Conservation (phyloP, 495 filamentous ascomycete genomes). For the Eremomyces bilateralis region DNA sequence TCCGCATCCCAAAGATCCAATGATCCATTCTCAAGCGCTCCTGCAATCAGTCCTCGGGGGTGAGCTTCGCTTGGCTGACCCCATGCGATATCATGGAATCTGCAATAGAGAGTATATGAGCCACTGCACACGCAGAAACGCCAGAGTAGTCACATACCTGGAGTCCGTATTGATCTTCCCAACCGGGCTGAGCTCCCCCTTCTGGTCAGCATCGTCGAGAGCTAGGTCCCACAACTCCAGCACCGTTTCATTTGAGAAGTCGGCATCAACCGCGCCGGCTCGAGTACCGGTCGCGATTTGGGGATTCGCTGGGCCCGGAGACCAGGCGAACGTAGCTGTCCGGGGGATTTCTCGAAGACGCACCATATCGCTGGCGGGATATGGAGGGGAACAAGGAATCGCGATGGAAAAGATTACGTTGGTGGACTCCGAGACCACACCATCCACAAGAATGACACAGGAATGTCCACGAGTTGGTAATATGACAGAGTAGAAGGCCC, state of each 20-base stretch:
- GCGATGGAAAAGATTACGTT: too few relatives aligned
- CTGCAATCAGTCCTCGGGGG: conserved; percentile 72
- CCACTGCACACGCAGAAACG: too few relatives aligned
- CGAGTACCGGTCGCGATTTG: conserved; percentile 87
- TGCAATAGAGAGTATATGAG: too few relatives aligned
- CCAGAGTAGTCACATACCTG: conserved; percentile 47
- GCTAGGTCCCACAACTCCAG: conserved; percentile 90
- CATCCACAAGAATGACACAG: too few relatives aligned
- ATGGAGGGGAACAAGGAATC: too few relatives aligned
- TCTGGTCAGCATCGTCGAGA: conserved; percentile 48
- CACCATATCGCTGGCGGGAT: conserved; percentile 89
- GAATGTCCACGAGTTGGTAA: too few relatives aligned
- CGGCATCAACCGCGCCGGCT: conserved; percentile 83
- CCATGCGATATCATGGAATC: conserved; percentile 97
- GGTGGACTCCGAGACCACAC: too few relatives aligned
- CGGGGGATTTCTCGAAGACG: conserved; percentile 83
- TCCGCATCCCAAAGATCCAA: conserved; percentile 89
- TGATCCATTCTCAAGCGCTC: conserved; percentile 89
- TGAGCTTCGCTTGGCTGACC: conserved; percentile 53
- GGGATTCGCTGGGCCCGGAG: conserved; percentile 48
- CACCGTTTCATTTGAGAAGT: conserved; percentile 93
- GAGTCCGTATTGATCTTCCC: conserved; percentile 73
- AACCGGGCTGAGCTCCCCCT: conserved; percentile 40
- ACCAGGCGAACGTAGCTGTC: conserved; percentile 96
- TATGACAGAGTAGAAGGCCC: too few relatives aligned